Conservation (phyloP, 495 filamentous ascomycete species). For the Jackrogersella minutella region DNA sequence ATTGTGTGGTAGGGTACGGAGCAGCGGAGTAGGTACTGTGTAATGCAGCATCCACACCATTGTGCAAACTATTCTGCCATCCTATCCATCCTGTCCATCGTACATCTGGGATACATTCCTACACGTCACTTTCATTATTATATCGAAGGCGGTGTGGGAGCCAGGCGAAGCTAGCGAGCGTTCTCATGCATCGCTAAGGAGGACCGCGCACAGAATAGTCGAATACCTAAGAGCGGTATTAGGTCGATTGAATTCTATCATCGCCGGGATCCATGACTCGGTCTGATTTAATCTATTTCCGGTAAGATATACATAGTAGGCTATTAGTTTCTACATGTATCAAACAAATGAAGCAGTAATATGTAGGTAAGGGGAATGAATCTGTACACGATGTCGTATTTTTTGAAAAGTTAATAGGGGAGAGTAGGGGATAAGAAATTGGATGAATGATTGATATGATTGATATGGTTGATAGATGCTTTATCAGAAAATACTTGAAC, state of each 20-base stretch:
- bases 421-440: no score
- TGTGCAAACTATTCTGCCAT: not conserved
- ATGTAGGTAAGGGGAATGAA: not conserved
- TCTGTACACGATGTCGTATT: not conserved
- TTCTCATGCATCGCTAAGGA: constrained; percentile 31
- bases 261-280: not conserved
- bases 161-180: constrained; percentile 10
- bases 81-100: no score
- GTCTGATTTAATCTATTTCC: constrained; percentile 5
- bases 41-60: no score
- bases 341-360: no score
- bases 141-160: constrained; percentile 34
- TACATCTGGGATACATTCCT: no score
- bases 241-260: not conserved
- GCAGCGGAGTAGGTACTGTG: no score
- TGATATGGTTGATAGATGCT: no score
- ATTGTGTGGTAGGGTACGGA: constrained; percentile 23
- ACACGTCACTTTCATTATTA: constrained; percentile 30
- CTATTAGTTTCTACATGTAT: not conserved
- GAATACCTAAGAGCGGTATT: not conserved
- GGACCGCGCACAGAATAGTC: constrained; percentile 7
- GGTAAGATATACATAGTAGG: constrained; percentile 1
- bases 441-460: constrained; percentile 2
- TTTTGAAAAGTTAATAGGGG: not conserved
- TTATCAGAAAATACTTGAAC: not conserved